These are phyloP conservation scores for Colletotrichum orchidophilum DNA, from an alignment of 2,329 filamentous ascomycete genomes.

Conservation along the genomic window DNA sequence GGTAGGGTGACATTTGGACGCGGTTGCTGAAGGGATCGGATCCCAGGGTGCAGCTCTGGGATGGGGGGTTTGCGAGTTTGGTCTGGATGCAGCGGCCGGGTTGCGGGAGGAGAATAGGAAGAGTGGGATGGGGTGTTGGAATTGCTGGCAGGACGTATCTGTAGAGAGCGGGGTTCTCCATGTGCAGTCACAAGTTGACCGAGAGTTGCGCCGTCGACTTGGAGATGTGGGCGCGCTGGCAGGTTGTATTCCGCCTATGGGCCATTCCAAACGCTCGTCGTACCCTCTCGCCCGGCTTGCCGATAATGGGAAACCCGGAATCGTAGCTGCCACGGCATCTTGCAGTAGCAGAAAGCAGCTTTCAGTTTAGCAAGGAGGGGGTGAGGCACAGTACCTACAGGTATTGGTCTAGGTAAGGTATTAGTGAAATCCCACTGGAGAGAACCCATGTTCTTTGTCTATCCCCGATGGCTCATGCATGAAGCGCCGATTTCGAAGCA, in stretches of 20 bases:
- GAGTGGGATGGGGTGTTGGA: slow-evolving; percentile 2
- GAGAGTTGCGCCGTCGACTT: slow-evolving; percentile 12
- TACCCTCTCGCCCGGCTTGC: slow-evolving; percentile 10
- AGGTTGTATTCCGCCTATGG: not conserved
- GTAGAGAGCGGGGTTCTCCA: slow-evolving; percentile 10
- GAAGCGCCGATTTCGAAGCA: slow-evolving; percentile 5
- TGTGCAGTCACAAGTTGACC: not conserved
- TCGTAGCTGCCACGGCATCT: slow-evolving; percentile 20
- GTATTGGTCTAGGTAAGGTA: not conserved
- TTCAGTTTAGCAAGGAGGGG: not conserved
- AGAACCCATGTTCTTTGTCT: slow-evolving; percentile 15
- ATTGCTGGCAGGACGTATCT: not conserved
- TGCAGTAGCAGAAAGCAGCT: not conserved
- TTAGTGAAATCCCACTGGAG: not conserved
- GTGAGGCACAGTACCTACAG: not conserved
- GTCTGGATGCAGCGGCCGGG: slow-evolving; percentile 11
- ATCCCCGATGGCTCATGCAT: slow-evolving; percentile 3
- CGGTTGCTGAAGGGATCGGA: slow-evolving; percentile 31
- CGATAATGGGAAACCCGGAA: slow-evolving; percentile 26
- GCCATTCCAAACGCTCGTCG: not conserved
- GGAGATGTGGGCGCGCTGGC: slow-evolving; percentile 17
- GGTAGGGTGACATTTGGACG: slow-evolving; percentile 18
- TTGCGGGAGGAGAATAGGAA: slow-evolving; percentile 15
- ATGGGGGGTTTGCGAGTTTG: not conserved
- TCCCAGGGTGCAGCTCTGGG: slow-evolving; percentile 23